phyloP scores from a whole-genome alignment of 2,329 filamentous ascomycete genomes.

The Coniochaeta hoffmannii region DNA sequence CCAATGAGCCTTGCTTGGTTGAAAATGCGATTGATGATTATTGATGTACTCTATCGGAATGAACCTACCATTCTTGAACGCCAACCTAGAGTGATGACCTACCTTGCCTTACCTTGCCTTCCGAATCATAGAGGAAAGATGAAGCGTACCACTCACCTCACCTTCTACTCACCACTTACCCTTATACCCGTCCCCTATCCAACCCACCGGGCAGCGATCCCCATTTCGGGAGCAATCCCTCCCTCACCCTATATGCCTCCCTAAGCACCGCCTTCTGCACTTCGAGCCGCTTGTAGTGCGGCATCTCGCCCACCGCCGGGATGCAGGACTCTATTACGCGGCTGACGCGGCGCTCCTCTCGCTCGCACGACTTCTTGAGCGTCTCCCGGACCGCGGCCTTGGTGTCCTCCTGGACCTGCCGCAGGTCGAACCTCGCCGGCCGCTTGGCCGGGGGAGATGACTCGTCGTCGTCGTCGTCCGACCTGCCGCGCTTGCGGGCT shows the following conservation, averaged over 20 bases:
- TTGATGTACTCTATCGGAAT: no score
- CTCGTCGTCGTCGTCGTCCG: not conserved
- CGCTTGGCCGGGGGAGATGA: not conserved
- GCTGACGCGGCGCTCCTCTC: not conserved
- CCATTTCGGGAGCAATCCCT: not conserved
- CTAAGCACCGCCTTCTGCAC: not conserved
- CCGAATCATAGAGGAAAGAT: no score
- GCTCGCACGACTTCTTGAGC: not conserved
- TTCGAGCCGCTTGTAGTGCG: not conserved
- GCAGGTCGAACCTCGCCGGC: not conserved
- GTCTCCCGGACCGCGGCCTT: not conserved
- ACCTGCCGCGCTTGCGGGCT: not conserved
- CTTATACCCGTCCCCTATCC: not conserved
- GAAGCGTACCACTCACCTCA: no score
- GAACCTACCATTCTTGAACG: no score
- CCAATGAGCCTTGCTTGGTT: no score
- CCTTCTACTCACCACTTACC: not conserved
- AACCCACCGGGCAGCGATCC: not conserved
- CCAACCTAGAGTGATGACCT: no score
- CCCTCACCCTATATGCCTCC: not conserved
- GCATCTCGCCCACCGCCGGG: not conserved
- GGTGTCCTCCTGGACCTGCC: not conserved
- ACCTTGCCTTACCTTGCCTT: no score
- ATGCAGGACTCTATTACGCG: not conserved
- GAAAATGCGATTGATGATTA: no score